Evolutionary conservation across 1,139 yeast species (phyloP), one percentile per base, ranked within the genome.

Genomic region (Lodderomyces parapsilosis): DNA sequence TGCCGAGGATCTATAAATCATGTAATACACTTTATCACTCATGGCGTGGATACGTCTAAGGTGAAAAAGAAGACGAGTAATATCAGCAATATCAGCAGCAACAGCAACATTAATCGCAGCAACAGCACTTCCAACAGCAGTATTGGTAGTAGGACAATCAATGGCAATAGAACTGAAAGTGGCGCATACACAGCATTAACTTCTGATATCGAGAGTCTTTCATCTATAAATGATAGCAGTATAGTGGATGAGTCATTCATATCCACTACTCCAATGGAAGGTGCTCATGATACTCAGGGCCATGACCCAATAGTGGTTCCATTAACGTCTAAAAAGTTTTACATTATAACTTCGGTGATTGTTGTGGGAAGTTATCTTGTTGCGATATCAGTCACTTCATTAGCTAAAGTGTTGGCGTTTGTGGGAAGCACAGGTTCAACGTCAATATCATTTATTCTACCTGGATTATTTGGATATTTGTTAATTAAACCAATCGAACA

Each of bases 401-500:
- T 91, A 52, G 97, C 90, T 41, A 83, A 81, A 45, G 95, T 93
- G 31, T 72, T 91, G 49, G 96, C 96, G 4, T 81, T 91, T 63
- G 97, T 91, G 5, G 98, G 98, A 2, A 85, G 96, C 2, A 91
- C 97, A 0, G 98, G 98, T 0, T 88, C 96, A 2, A 90, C 97
- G 0, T 84, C 96, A 11, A 91, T 91, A 46, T 87, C 96, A 13
- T 91, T 91, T 60, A 90, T 91, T 42, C 74, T 91, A 44, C 98
- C 98, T 0, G 98, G 98, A 0, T 69, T 90, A 30, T 91, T 91
- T 63, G 96, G 95, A 10, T 89, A 76, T 65, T 76, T 79, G 53
- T 72, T 90, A 51, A 77, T 85, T 50, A 63, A 65, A 54, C 70
- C 83, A 34, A 59, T 66, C 42, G 62, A 14, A 57, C 60, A n/a